Conservation (phyloP, 257 asterid species). For the Primulina huaijiensis region DNA sequence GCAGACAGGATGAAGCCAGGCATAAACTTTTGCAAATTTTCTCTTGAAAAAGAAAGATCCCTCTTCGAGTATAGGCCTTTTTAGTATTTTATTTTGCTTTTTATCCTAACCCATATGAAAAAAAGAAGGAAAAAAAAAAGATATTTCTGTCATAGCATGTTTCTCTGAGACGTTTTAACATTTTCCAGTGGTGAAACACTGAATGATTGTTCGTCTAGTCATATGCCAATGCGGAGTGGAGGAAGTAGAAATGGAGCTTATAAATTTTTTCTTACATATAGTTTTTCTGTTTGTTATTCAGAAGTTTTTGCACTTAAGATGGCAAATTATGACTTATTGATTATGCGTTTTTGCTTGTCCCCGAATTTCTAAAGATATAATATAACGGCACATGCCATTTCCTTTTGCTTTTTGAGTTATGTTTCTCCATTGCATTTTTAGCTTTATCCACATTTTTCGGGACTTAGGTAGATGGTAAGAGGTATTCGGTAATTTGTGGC, state of each 20-base stretch:
- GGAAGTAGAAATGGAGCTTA: conserved; percentile 24
- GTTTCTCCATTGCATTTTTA: background rate
- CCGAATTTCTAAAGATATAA: background rate
- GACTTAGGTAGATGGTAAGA: background rate
- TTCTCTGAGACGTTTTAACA: background rate
- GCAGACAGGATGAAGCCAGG: conserved; percentile 95
- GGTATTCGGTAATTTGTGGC: background rate
- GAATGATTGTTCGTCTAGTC: conserved; percentile 26
- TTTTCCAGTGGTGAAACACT: conserved; percentile 28
- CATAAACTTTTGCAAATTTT: conserved; percentile 35
- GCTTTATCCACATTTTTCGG: background rate
- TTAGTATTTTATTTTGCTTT: conserved; percentile 8
- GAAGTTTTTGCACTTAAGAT: conserved; percentile 18
- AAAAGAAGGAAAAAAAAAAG: conserved; percentile 15
- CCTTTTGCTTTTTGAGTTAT: background rate
- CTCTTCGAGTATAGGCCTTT: conserved; percentile 21
- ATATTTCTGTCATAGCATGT: conserved; percentile 25
- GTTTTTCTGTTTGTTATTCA: conserved; percentile 16
- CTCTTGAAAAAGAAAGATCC: conserved; percentile 16
- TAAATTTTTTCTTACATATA: conserved; percentile 22
- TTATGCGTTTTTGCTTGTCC: conserved; percentile 21
- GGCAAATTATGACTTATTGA: conserved; percentile 25
- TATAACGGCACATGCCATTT: background rate
- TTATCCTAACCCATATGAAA: conserved; percentile 25
- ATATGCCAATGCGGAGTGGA: conserved; percentile 21